Evolutionary conservation across 208 protist species (phyloP).

Genomic region (Acanthamoeba lenticulata): DNA sequence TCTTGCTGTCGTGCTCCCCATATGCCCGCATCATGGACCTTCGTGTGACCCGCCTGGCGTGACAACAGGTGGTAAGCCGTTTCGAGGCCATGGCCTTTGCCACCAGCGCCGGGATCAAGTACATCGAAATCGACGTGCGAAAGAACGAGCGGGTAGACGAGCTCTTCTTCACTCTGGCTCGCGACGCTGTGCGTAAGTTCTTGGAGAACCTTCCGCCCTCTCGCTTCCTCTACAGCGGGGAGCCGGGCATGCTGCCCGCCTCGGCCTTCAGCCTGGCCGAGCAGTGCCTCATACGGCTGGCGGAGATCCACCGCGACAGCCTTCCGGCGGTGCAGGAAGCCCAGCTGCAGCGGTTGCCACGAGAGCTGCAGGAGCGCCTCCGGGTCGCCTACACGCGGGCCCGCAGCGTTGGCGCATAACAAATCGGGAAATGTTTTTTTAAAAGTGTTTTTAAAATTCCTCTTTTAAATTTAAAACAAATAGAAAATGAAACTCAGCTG

Average conservation of each 20-base stretch:
- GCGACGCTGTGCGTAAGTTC: neutral
- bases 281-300: neutral
- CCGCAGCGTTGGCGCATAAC: no score
- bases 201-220: neutral
- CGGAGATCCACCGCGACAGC: neutral
- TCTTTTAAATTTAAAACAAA: no score
- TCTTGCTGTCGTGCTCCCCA: no score
- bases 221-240: neutral
- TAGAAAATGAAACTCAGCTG: no score
- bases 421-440: no score
- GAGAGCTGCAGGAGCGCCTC: neutral
- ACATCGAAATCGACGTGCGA: neutral
- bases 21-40: no score
- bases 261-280: neutral
- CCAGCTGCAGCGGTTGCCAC: neutral
- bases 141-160: neutral
- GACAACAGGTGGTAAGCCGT: neutral
- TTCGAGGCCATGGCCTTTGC: neutral
- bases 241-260: neutral
- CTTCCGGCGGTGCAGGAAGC: neutral
- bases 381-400: no score
- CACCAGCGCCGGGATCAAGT: neutral
- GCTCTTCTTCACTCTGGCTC: neutral
- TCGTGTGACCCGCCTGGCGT: no score
- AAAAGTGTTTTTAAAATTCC: no score